These are phyloP conservation scores for Naematelia aurantialba DNA, from an alignment of 768 basidiomycete genomes.

Conservation along the genomic window DNA sequence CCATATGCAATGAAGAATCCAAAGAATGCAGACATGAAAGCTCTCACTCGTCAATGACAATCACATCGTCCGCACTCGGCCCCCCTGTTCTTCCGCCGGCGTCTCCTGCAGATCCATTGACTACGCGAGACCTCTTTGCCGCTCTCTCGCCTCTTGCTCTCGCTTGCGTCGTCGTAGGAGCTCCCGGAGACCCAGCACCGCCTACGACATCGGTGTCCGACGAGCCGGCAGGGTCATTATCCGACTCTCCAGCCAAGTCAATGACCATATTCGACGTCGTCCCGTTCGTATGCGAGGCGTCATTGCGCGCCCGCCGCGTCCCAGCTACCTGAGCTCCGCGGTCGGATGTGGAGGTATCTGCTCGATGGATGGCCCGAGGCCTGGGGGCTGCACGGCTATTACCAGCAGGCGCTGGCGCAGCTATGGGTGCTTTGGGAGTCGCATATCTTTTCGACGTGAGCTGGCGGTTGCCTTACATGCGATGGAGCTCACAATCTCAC, in stretches of 20 bases:
- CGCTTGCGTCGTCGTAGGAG: neutral
- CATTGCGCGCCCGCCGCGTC: constrained; percentile 5
- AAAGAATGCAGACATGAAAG: neutral
- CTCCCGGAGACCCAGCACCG: constrained; percentile 3
- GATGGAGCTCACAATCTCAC: constrained; percentile 53
- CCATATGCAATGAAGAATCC: neutral
- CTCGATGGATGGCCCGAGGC: neutral
- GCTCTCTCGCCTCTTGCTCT: neutral
- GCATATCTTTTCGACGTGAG: constrained; percentile 3
- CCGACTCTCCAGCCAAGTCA: constrained; percentile 13
- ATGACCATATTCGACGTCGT: neutral
- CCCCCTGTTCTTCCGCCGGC: constrained; percentile 5
- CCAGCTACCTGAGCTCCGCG: constrained; percentile 16
- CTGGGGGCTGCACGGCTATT: neutral
- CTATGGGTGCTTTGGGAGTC: neutral
- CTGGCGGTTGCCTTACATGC: neutral
- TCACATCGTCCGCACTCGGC: constrained; percentile 15
- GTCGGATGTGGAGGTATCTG: constrained; percentile 2
- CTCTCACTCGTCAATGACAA: constrained; percentile 18
- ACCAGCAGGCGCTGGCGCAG: neutral
- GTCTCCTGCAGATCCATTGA: neutral
- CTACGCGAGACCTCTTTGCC: neutral
- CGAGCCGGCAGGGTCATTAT: constrained; percentile 6
- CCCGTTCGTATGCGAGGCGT: neutral
- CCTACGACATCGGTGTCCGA: constrained; percentile 15